Base-by-base conservation (phyloP, 1,284 basidiomycete genomes). In the Trichosporon inkin region DNA sequence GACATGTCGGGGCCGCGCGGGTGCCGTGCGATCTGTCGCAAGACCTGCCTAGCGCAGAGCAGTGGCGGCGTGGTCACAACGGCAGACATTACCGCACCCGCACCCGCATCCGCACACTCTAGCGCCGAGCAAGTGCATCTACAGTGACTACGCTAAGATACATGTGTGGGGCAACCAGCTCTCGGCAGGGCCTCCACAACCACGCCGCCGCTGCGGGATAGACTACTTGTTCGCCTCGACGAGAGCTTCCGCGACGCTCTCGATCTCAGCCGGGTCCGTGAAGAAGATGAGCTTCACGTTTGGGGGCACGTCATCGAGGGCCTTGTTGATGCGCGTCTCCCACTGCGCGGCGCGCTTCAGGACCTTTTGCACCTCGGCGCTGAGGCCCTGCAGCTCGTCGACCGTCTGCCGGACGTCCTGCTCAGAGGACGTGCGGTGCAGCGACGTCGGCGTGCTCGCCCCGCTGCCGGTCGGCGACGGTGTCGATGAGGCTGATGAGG, bases 321-420 rank as follows among this genome's bases (percentile, higher is more conserved):
- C 69, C 24, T 55, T 57, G 16, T 44, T 62, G 47, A 69, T 61
- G 37, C 72, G 62, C 17, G 57, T 53, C 47, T 68, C 65, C 75
- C 72, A 75, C 57, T 64, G 58, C 19, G 66, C 65, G 7, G 71
- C 74, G 20, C 67, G 61, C 38, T 61, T 63, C 47, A 74, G 58
- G 13, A 73, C 61, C 68, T 75, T 78, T 53, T 68, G 66, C 67
- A 72, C 71, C 10, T 64, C 65, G 2, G 68, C 63, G 1, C 67
- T 62, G 2, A 74, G 63, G 10, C 62, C 61, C 52, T 67, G 54
- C 14, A 72, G 34, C 40, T 70, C 70, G 14, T 67, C 65, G 28
- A 65, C 63, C 2, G 61, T 63, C 17, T 59, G 38, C 13, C 39
- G 34, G 17, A 60, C 37, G 39, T 55, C 60, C 13, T 52, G 56